Evolutionary conservation across 2,329 filamentous ascomycete genomes (phyloP).

Genomic region (Colletotrichum chrysophilum): DNA sequence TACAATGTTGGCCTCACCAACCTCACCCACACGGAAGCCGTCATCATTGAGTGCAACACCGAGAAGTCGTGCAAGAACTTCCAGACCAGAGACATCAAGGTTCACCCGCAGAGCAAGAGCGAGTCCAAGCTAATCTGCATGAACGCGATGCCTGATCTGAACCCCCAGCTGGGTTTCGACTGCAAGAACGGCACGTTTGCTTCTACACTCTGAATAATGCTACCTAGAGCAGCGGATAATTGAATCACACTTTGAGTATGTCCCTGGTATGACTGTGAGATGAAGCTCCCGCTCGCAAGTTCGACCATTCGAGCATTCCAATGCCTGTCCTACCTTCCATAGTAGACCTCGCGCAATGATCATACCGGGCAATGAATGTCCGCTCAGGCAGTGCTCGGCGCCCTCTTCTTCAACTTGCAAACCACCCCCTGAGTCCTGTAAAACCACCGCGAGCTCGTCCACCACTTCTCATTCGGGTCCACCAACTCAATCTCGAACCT

Average conservation of each 20-base stretch:
- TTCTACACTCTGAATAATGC: not conserved
- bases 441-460: slow-evolving; percentile 24
- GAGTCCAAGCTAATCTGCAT: slow-evolving; percentile 37
- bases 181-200: slow-evolving; percentile 36
- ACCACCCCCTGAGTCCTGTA: slow-evolving; percentile 22
- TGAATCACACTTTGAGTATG: not conserved
- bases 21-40: slow-evolving; percentile 42
- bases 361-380: too few species aligned
- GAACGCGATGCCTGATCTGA: slow-evolving; percentile 35
- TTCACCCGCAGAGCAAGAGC: slow-evolving; percentile 33
- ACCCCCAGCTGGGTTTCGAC: slow-evolving; percentile 37
- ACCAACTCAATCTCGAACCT: slow-evolving; percentile 43
- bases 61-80: slow-evolving; percentile 41
- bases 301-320: not conserved
- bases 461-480: slow-evolving; percentile 27
- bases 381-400: not conserved
- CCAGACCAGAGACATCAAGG: slow-evolving; percentile 32
- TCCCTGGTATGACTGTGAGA: accelerated
- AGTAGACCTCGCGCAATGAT: not conserved
- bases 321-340: too few species aligned
- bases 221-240: not conserved
- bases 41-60: slow-evolving; percentile 47
- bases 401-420: slow-evolving; percentile 21
- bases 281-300: not conserved
- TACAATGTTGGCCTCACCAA: slow-evolving; percentile 42